A percentile compares a stretch with the other conserved stretches of the same genome.
These are phyloP conservation scores for Dothistroma pini DNA, from an alignment of 2,329 filamentous ascomycete genomes.

Conservation along the genomic window DNA sequence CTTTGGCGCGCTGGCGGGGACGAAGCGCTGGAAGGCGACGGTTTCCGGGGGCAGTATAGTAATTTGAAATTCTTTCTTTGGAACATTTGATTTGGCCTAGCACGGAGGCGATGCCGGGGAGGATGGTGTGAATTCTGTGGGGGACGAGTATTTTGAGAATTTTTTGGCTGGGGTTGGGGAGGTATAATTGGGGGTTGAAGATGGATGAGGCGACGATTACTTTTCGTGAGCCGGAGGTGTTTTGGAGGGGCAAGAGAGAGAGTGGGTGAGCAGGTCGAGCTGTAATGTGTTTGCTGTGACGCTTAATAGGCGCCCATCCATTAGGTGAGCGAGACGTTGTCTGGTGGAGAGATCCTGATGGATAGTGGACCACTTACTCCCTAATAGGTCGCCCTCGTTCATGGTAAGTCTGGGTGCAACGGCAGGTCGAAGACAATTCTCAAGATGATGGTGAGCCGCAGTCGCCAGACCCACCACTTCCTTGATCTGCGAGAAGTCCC, in stretches of 20 bases:
- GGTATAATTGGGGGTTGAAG: constrained; percentile 11
- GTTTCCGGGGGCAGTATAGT: constrained; percentile 16
- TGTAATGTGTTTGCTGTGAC: no score
- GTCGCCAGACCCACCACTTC: no score
- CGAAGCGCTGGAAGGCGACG: constrained; percentile 11
- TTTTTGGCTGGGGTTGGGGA: constrained; percentile 15
- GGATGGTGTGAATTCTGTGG: constrained; percentile 12
- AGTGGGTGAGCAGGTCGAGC: no score
- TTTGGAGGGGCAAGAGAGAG: not conserved
- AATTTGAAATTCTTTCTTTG: constrained; percentile 8
- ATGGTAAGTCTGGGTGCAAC: no score
- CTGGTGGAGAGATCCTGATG: no score
- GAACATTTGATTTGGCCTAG: constrained; percentile 16
- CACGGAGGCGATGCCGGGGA: constrained; percentile 16
- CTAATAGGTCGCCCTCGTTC: no score
- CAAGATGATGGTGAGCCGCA: no score
- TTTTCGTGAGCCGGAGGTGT: constrained; percentile 7
- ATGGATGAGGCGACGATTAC: constrained; percentile 14
- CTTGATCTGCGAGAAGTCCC: no score
- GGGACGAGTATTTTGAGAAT: constrained; percentile 16
- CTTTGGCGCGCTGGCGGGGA: constrained; percentile 15
- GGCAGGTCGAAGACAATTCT: no score
- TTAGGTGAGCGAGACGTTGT: no score
- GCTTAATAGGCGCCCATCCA: no score
- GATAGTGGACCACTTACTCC: no score